Conservation (phyloP, 805 yeast genomes). For the Metschnikowia matae region DNA sequence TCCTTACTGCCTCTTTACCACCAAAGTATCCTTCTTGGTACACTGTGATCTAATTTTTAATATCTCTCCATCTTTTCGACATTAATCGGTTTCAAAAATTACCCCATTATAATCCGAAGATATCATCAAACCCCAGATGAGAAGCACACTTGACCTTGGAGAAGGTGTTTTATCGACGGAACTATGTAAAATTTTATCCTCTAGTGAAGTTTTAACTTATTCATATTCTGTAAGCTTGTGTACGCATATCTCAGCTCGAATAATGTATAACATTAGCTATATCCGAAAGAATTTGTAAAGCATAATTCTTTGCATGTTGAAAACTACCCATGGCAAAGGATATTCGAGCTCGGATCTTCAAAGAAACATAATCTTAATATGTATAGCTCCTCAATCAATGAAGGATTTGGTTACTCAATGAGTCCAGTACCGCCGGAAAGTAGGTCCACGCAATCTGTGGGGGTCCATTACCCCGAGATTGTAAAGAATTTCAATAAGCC, state of each 20-base stretch:
- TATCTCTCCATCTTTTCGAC: not conserved
- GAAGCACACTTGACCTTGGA: conserved; percentile 19
- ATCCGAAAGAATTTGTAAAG: conserved; percentile 39
- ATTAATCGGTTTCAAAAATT: not conserved
- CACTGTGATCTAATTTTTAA: not conserved
- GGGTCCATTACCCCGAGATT: conserved; percentile 28
- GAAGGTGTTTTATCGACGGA: conserved; percentile 40
- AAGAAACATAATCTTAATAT: conserved; percentile 38
- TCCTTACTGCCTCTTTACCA: not conserved
- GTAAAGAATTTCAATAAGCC: conserved; percentile 33
- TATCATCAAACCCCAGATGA: not conserved
- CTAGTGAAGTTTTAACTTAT: conserved; percentile 26
- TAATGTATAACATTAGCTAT: conserved; percentile 36
- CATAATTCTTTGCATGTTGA: conserved; percentile 38
- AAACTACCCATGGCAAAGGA: conserved; percentile 46
- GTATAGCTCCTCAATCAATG: conserved; percentile 46
- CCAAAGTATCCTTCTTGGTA: too few relatives aligned
- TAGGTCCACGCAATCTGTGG: conserved; percentile 5
- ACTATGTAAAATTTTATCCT: conserved; percentile 22
- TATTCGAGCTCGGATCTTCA: conserved; percentile 38
- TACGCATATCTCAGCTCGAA: conserved; percentile 26
- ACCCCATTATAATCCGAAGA: not conserved
- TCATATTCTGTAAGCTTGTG: conserved; percentile 22
- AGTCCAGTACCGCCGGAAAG: not conserved
- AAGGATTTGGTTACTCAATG: conserved; percentile 43